A percentile compares a stretch with the other conserved stretches of the same genome.
phyloP scores from a whole-genome alignment of 331 rosid species.

The Quercus tomentella region DNA sequence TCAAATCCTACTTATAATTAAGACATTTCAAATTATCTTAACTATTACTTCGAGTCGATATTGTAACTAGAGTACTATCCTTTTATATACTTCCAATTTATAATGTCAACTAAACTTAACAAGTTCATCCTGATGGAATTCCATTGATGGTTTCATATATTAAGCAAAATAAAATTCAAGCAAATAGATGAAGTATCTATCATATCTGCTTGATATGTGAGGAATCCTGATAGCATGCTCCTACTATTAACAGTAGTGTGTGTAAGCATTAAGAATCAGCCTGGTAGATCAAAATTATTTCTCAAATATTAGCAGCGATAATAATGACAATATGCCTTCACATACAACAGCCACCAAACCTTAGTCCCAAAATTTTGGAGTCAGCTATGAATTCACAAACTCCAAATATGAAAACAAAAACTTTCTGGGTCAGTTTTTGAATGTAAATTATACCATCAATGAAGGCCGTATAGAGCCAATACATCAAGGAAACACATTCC shows the following conservation, averaged over 20 bases:
- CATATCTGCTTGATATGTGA: slow-evolving; percentile 3
- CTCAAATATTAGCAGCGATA: background rate
- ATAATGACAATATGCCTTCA: background rate
- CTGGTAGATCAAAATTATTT: background rate
- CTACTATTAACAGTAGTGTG: background rate
- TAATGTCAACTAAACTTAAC: background rate
- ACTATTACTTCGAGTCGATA: background rate
- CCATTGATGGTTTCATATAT: background rate
- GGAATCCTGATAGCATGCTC: background rate
- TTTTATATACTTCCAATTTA: background rate
- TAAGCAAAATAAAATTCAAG: background rate
- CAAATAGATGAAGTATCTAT: background rate
- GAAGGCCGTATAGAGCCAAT: background rate
- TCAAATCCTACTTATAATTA: background rate
- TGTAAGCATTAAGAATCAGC: background rate
- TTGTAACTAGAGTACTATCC: background rate
- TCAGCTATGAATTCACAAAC: background rate
- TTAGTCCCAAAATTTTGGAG: too few species aligned
- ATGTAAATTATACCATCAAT: background rate
- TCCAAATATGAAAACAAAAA: background rate
- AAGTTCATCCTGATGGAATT: background rate
- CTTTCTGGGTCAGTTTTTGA: background rate
- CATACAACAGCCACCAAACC: background rate
- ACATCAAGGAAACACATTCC: background rate
- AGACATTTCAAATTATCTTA: background rate